Conservation (phyloP, 2,329 filamentous ascomycete species). For the Elsinoe perseae region DNA sequence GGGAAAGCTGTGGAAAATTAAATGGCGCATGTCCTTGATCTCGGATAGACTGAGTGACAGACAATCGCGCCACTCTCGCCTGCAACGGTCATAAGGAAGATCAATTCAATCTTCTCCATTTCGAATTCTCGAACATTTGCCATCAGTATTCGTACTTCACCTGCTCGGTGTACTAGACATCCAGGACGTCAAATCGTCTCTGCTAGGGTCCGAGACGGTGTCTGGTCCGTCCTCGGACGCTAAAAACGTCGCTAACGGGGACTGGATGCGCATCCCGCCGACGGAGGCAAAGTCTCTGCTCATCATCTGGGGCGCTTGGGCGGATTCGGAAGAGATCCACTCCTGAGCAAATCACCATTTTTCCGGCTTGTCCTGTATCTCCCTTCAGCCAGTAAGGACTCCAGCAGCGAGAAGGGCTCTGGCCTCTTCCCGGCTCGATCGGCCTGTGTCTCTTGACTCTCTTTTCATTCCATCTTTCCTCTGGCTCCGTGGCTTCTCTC, state of each 20-base stretch:
- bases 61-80: not conserved
- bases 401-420: not conserved
- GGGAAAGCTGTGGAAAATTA: not conserved
- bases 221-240: constrained; percentile 7
- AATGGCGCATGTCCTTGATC: not conserved
- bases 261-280: constrained; percentile 8
- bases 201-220: constrained; percentile 12
- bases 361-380: constrained; percentile 7
- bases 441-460: constrained; percentile 9
- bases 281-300: constrained; percentile 11
- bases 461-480: too few species aligned
- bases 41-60: too few species aligned
- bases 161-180: not conserved
- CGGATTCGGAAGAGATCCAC: not conserved
- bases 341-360: constrained; percentile 6
- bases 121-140: constrained; percentile 1
- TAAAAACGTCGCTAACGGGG: constrained; percentile 14
- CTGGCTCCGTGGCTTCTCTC: not conserved
- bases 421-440: constrained; percentile 13
- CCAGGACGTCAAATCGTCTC: not conserved
- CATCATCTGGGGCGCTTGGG: constrained; percentile 7
- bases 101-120: not conserved
- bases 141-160: not conserved
- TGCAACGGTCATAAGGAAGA: not conserved
- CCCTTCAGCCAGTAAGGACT: constrained; percentile 8